These are phyloP conservation scores for Solanum arcanum DNA, from an alignment of 257 asterid genomes.

Conservation along the genomic window DNA sequence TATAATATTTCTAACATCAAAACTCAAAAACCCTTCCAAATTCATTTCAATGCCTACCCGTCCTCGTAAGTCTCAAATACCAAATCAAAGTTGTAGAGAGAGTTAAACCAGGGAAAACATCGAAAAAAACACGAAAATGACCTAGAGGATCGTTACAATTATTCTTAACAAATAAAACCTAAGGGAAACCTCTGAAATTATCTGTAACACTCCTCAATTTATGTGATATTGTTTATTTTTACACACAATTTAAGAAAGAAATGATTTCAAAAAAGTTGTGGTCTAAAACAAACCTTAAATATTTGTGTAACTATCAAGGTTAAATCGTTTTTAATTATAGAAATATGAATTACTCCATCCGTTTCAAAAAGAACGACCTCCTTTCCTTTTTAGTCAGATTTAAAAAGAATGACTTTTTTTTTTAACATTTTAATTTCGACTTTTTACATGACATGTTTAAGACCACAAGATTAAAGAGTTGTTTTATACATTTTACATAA, in stretches of 20 bases:
- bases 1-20: too few species aligned
- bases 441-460: too few species aligned
- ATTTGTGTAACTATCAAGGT: background rate
- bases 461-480: too few species aligned
- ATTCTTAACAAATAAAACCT: background rate
- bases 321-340: too few species aligned
- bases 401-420: too few species aligned
- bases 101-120: background rate
- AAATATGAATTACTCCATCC: too few species aligned
- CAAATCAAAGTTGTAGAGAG: background rate
- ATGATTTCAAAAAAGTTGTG: too few species aligned
- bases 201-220: background rate
- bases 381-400: too few species aligned
- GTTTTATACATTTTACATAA: too few species aligned
- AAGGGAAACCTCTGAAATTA: background rate
- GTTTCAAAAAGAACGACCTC: too few species aligned
- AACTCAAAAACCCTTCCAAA: background rate
- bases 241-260: background rate
- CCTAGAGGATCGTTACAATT: background rate
- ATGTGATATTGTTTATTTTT: background rate
- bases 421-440: too few species aligned
- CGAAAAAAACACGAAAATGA: background rate
- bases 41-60: too few species aligned
- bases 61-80: background rate
- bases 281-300: background rate